These are phyloP conservation scores for Coemansia sp. DNA, from an alignment of 192 early-diverging fungal species.

Conservation along the genomic window DNA sequence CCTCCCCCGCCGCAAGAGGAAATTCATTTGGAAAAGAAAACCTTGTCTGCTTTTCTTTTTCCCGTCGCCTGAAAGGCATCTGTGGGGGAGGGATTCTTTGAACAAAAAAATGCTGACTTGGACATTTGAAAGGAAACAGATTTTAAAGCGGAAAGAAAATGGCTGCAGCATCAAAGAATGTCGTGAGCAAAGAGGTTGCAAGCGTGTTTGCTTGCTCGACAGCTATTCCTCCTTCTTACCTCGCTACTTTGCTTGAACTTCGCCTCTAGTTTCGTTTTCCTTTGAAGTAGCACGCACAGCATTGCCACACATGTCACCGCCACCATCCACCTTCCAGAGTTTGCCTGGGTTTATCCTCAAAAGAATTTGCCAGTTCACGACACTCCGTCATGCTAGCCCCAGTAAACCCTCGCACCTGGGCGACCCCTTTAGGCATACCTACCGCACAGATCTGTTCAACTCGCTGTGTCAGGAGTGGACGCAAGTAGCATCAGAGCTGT, in stretches of 20 bases:
- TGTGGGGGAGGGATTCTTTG: not conserved
- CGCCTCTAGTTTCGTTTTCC: not conserved
- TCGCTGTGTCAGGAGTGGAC: slow-evolving; percentile 4
- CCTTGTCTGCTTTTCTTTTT: not conserved
- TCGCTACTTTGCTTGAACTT: not conserved
- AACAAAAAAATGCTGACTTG: not conserved
- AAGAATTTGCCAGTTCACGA: slow-evolving; percentile 6
- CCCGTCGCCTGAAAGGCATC: not conserved
- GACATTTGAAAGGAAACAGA: too few species aligned
- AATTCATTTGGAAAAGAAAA: not conserved
- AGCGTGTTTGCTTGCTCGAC: not conserved
- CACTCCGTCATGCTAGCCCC: not conserved
- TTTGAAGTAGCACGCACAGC: not conserved
- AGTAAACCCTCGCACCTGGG: not conserved
- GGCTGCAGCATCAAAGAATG: not conserved
- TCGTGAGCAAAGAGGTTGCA: not conserved
- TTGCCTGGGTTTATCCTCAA: slow-evolving; percentile 1
- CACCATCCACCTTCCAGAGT: not conserved
- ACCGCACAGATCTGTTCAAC: not conserved
- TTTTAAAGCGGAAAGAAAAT: not conserved
- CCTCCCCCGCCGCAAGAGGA: not conserved
- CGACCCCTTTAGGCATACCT: not conserved
- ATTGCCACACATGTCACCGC: not conserved
- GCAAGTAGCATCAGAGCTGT: not conserved
- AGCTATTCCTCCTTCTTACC: not conserved